Evolutionary conservation across 192 early-diverging fungal species (phyloP), one percentile per base, ranked within the genome.

Genomic region (Rhizophagus prolifer): DNA sequence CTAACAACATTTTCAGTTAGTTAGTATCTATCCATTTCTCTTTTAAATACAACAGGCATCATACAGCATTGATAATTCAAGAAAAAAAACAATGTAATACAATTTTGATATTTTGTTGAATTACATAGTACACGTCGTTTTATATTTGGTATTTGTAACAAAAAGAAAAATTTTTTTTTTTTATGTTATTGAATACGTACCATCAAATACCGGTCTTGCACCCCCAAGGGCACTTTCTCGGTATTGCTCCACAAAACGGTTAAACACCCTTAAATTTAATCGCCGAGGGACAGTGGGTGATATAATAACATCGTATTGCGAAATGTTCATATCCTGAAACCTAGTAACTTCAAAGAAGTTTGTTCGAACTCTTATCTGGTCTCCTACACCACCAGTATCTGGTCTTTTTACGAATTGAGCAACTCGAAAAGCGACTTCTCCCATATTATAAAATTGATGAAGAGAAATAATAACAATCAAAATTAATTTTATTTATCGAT

Each of bases 261-360:
- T 85, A 79, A 86, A 94, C 8, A 95, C 82, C 59, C 89, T 83
- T 12, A 91, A 66, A 78, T 92, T 90, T 30, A 95, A 90, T 0
- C 88, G 88, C 4, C 91, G 89, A 14, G 94, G 93, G 14, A 93
- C 92, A 38, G 92, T 90, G 12, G 94, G 93, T 8, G 78, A 75
- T 31, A 97, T 88, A 3, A 82, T 86, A 9, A 97, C 85, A 78
- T 95, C 93, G 82, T 96, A 98, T 73, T 97, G 96, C 82, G 91
- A 86, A 36, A 98, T 89, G 1, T 84, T 86, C 1, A 74, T 81
- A n/a, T 88, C 78, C 4, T 90, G 88, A n/a, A 92, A 86, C 59
- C 86, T 82, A 41, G 66, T 80, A 23, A 98, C 78, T 68, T 91
- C 90, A 81, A 95, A 93, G 78, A 92, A 93, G 88, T 98, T 98